Percentiles rank a stretch among this genome's conserved stretches.
These are phyloP conservation scores for Leccinum truebloodii DNA, from an alignment of 768 basidiomycete species.

Conservation along the genomic window DNA sequence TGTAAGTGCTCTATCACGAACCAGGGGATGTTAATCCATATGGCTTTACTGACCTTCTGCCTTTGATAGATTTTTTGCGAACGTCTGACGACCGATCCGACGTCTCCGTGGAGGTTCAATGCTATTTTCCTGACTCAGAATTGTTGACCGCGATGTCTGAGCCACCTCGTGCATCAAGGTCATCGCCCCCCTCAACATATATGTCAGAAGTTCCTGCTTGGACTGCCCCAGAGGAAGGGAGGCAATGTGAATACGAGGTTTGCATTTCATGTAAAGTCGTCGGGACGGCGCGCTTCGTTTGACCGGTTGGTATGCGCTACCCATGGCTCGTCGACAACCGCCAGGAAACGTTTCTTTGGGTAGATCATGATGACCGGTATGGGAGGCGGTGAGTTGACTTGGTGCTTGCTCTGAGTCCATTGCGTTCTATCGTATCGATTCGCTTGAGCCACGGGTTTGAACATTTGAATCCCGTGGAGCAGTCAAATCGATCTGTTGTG, in stretches of 20 bases:
- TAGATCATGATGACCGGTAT: constrained; percentile 63
- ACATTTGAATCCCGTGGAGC: not conserved
- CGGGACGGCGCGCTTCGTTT: constrained; percentile 63
- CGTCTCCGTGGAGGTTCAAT: not conserved
- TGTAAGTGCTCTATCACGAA: not conserved
- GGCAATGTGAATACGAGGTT: constrained; percentile 39
- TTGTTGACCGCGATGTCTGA: constrained; percentile 12
- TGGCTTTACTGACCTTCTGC: not conserved
- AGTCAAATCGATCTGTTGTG: not conserved
- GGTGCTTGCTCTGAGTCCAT: not conserved
- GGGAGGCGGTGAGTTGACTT: constrained; percentile 52
- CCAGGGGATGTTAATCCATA: not conserved
- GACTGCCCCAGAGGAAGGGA: constrained; percentile 1
- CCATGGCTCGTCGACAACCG: constrained; percentile 60
- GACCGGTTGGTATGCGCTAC: constrained; percentile 67
- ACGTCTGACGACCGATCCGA: not conserved
- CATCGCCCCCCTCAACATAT: not conserved
- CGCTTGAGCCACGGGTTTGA: not conserved
- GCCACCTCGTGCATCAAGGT: constrained; percentile 13
- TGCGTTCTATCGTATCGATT: not conserved
- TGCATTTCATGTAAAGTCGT: constrained; percentile 73
- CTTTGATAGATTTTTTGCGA: not conserved
- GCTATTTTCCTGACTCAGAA: not conserved
- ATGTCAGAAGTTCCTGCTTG: constrained; percentile 1
- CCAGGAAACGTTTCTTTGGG: constrained; percentile 53